These are phyloP conservation scores for Pulveroboletus sp. DNA, from an alignment of 768 basidiomycete genomes.

Conservation along the genomic window DNA sequence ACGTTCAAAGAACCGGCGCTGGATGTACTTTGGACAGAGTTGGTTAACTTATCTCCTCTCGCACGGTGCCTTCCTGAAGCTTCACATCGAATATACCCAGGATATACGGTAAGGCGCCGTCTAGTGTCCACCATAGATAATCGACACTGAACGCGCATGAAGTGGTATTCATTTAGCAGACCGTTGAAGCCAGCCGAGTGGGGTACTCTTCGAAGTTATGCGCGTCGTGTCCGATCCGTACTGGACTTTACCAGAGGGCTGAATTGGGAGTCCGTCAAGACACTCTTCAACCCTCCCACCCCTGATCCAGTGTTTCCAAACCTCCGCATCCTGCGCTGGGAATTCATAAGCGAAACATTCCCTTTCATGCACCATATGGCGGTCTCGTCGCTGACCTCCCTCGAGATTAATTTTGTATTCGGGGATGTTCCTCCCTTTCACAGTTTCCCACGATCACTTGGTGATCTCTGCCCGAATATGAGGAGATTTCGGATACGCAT, in stretches of 20 bases:
- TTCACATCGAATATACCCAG: conserved; percentile 11
- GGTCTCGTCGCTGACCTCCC: conserved; percentile 12
- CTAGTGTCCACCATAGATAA: not conserved
- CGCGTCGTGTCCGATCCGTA: conserved; percentile 12
- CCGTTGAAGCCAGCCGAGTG: conserved; percentile 7
- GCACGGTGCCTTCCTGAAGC: conserved; percentile 5
- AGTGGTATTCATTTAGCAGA: conserved; percentile 17
- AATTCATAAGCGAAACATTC: conserved; percentile 15
- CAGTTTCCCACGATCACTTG: conserved; percentile 16
- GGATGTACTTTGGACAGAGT: conserved; percentile 5
- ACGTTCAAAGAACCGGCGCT: conserved; percentile 6
- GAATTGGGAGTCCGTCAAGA: conserved; percentile 15
- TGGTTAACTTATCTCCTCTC: conserved; percentile 2
- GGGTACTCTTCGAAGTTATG: conserved; percentile 9
- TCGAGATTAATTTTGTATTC: conserved; percentile 19
- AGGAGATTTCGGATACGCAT: conserved; percentile 10
- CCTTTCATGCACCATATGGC: conserved; percentile 14
- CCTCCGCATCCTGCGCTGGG: conserved; percentile 19
- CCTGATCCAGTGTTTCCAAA: conserved; percentile 17
- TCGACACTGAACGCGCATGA: not conserved
- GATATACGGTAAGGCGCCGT: conserved; percentile 1
- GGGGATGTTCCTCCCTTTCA: conserved; percentile 16
- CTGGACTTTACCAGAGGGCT: conserved; percentile 14
- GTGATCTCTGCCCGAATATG: conserved; percentile 15
- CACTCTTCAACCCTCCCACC: conserved; percentile 13